A percentile compares a stretch with the other conserved stretches of the same genome.
These are phyloP conservation scores for Epichloe sibirici DNA, from an alignment of 2,329 filamentous ascomycete species.

Conservation along the genomic window DNA sequence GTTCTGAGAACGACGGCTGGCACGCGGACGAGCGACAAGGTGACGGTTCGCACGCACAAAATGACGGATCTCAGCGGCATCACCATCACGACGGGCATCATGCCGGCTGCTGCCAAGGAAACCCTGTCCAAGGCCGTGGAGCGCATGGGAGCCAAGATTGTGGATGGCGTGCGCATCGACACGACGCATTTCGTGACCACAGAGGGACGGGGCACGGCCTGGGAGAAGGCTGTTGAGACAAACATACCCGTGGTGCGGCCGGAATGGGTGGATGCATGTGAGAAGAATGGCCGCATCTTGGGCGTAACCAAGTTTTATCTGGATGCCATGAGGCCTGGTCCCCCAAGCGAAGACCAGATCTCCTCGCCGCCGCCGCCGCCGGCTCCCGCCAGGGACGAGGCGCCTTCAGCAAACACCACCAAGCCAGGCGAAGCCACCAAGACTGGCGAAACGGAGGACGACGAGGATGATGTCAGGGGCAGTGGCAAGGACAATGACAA, in stretches of 20 bases:
- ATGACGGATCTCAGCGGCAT: conserved; percentile 97
- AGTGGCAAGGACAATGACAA: conserved; percentile 11
- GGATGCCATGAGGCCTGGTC: conserved; percentile 52
- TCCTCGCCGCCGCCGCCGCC: conserved; percentile 16
- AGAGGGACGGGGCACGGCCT: conserved; percentile 75
- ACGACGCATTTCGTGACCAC: conserved; percentile 98
- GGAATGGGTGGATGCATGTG: conserved; percentile 96
- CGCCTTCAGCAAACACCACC: conserved; percentile 15
- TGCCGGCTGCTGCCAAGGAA: conserved; percentile 63
- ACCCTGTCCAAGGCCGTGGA: conserved; percentile 64
- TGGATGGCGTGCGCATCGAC: conserved; percentile 84
- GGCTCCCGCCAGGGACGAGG: conserved; percentile 16
- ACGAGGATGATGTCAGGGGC: conserved; percentile 11
- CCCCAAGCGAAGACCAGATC: conserved; percentile 22
- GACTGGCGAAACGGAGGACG: conserved; percentile 15
- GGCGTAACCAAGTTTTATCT: conserved; percentile 94
- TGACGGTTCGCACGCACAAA: conserved; percentile 86
- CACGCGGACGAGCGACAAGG: conserved; percentile 70
- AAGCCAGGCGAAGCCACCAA: conserved; percentile 6
- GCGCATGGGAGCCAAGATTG: conserved; percentile 83
- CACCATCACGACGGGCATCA: conserved; percentile 81
- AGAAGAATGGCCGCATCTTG: conserved; percentile 81
- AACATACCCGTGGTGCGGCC: conserved; percentile 95
- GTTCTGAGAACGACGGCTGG: conserved; percentile 85
- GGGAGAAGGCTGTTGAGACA: conserved; percentile 96